These are phyloP conservation scores for Actinomortierella wolfii DNA, from an alignment of 371 early-diverging fungal genomes.

Conservation along the genomic window DNA sequence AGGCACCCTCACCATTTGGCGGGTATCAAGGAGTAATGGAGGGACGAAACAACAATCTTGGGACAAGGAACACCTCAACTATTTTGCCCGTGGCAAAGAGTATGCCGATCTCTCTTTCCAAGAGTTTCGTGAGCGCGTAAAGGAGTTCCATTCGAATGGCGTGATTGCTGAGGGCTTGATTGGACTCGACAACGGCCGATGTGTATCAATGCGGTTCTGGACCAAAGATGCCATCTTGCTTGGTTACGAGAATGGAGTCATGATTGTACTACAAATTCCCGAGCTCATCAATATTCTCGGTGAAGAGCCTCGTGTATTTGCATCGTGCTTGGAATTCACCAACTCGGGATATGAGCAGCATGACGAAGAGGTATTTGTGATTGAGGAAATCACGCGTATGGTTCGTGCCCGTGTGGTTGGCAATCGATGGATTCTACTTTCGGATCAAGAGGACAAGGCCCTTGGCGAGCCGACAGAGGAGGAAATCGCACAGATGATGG, in stretches of 20 bases:
- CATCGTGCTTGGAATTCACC: slow-evolving; percentile 44
- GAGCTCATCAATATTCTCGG: slow-evolving; percentile 48
- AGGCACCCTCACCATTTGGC: slow-evolving; percentile 47
- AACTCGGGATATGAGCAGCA: slow-evolving; percentile 36
- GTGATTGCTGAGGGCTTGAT: slow-evolving; percentile 14
- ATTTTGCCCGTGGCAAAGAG: slow-evolving; percentile 46
- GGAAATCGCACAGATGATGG: slow-evolving; percentile 44
- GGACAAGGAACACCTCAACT: slow-evolving; percentile 45
- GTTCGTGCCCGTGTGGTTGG: slow-evolving; percentile 48
- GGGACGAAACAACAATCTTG: slow-evolving; percentile 31
- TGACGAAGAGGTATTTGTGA: slow-evolving; percentile 45
- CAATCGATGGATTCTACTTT: slow-evolving; percentile 45
- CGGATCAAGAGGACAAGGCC: slow-evolving; percentile 48
- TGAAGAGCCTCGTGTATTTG: slow-evolving; percentile 45
- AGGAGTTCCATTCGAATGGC: slow-evolving; percentile 37
- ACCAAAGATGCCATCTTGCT: slow-evolving; percentile 49
- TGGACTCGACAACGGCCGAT: slow-evolving; percentile 44
- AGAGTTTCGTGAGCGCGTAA: slow-evolving; percentile 35
- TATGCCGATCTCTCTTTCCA: slow-evolving; percentile 39
- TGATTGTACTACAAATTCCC: slow-evolving; percentile 50
- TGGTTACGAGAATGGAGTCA: slow-evolving; percentile 50
- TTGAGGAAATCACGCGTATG: slow-evolving; percentile 49
- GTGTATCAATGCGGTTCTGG: slow-evolving; percentile 56
- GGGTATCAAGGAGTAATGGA: slow-evolving; percentile 26
- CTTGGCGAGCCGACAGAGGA: slow-evolving; percentile 39